Evolutionary conservation across 208 protist species (phyloP).

Genomic region (Herpetomonas samuelpessoai): DNA sequence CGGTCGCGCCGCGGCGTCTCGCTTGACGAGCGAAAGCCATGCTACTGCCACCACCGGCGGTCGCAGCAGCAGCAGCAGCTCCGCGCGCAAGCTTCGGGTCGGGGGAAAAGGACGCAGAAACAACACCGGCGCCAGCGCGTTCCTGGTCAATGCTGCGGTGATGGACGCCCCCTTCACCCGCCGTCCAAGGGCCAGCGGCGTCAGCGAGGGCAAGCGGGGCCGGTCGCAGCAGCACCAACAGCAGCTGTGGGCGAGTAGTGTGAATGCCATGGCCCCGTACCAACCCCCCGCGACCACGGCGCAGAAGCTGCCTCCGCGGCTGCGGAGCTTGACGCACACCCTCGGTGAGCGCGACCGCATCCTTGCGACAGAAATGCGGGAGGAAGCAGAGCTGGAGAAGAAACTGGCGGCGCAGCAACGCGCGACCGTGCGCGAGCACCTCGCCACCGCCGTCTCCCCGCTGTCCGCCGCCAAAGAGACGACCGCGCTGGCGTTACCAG

Average conservation of each 20-base stretch:
- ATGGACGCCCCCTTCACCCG: not conserved
- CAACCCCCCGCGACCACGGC: not conserved
- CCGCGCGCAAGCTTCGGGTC: not conserved
- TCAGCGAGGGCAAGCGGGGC: not conserved
- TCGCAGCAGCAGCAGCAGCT: not conserved
- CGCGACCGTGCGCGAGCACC: slow-evolving; percentile 18
- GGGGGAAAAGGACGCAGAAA: not conserved
- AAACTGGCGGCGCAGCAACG: slow-evolving; percentile 29
- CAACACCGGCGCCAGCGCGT: slow-evolving; percentile 20
- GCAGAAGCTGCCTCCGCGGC: slow-evolving; percentile 22
- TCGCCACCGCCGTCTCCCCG: not conserved
- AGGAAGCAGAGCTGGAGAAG: slow-evolving; percentile 33
- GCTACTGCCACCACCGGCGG: no score
- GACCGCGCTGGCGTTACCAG: not conserved
- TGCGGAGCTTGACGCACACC: slow-evolving; percentile 27
- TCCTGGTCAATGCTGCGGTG: slow-evolving; percentile 18
- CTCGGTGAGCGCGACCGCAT: slow-evolving; percentile 51
- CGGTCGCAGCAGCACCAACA: not conserved
- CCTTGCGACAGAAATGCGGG: slow-evolving; percentile 26
- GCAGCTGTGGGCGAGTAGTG: not conserved
- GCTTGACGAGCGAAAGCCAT: not conserved
- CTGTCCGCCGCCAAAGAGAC: not conserved
- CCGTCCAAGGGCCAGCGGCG: not conserved
- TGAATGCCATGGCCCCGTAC: not conserved
- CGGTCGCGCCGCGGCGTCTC: no score